Conservation (phyloP, 768 basidiomycete genomes). For the Mrakia blollopis region DNA sequence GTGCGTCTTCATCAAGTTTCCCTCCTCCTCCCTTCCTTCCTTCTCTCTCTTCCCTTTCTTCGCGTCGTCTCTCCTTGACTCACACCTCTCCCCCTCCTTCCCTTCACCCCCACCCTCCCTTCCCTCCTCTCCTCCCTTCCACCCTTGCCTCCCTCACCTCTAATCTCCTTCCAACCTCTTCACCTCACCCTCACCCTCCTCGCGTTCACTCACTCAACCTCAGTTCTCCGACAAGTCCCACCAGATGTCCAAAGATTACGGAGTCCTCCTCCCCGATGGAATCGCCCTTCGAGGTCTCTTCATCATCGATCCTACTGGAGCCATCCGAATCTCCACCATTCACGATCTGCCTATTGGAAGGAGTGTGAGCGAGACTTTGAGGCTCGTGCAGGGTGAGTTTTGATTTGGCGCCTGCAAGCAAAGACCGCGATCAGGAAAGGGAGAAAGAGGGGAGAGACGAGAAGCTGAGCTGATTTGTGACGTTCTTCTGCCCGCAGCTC, state of each 20-base stretch:
- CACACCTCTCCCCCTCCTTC: neutral
- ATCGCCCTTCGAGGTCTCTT: constrained; percentile 67
- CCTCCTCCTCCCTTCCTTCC: no score
- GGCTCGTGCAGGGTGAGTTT: constrained; percentile 65
- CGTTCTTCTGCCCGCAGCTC: neutral
- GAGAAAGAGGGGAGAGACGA: no score
- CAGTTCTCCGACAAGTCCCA: constrained; percentile 49
- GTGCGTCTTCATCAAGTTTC: constrained; percentile 17
- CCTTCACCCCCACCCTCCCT: neutral
- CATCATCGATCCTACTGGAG: constrained; percentile 40
- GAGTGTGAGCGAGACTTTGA: constrained; percentile 85
- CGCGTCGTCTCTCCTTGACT: neutral
- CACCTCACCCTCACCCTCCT: neutral
- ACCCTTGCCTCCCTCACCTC: neutral
- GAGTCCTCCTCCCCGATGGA: constrained; percentile 82
- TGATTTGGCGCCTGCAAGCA: no score
- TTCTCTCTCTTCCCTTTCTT: no score
- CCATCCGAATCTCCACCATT: constrained; percentile 64
- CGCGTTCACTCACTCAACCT: neutral
- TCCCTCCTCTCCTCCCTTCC: neutral
- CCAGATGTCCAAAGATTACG: constrained; percentile 76
- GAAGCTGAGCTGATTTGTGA: no score
- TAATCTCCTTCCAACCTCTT: no score
- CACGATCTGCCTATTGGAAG: constrained; percentile 89
- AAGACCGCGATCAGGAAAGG: no score